Base-by-base conservation (phyloP, 441 rosid genomes). In the Pelargonium exstipulatum region DNA sequence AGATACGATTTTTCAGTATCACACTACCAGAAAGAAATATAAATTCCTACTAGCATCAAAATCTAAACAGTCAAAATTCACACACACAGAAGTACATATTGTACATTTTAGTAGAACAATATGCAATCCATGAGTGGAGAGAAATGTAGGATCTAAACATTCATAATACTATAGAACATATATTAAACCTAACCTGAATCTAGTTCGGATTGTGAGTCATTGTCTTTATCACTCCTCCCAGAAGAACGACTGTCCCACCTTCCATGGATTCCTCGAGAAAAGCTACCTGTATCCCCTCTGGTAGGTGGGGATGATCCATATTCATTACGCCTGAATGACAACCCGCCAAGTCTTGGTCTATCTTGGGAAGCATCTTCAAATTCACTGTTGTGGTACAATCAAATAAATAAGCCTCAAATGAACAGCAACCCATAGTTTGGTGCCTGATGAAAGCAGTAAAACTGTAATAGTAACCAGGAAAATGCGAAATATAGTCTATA, bases 281-380 rank as follows among this genome's bases (percentile, higher is more conserved):
- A 82, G 69, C 76, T 78, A 65, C 88, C 81, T 1, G 74, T 60
- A 69, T 92, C 98, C 75, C 92, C 98, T 81, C 90, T 84, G 64
- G 82, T 85, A 61, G 98, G 96, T 40, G 95, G 98, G 29, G 99
- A 92, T 42, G 98, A 92, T 65, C 95, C 82, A 83, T 87, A 87
- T 66, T 95, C 99, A 66, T 82, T 85, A 42, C 86, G 87, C 74
- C 91, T 86, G 65, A 73, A 76, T 10, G 87, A 76, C 66, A 85
- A 85, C 77, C 82, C 72, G n/a, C 90, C 88, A 32, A 37, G 40
- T 80, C 92, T 89, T 67, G 64, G 84, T 46, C 85, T 85, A 67
- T 92, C 98, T 35, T 82, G 86, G 64, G 80, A 81, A 71, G 86
- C 71, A 77, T 88, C 95, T 80, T 85, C 90, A 64, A 76, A 80